Conservation (phyloP, 345 rosid species). For the Citrus hindsii region DNA sequence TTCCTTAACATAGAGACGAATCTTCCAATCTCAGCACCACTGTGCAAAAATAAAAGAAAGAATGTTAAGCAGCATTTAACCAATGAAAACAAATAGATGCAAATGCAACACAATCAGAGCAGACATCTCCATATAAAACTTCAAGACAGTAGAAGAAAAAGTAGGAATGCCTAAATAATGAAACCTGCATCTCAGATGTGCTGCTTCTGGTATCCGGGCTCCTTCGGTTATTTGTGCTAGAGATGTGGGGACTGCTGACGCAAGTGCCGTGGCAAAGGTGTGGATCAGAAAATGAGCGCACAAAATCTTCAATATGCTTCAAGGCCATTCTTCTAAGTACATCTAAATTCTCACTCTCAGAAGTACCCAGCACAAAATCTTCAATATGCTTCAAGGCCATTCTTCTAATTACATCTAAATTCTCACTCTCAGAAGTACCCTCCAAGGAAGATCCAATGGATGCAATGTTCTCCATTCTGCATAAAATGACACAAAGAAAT, state of each 20-base stretch:
- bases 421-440: conserved; percentile 17
- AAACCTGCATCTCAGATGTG: conserved; percentile 43
- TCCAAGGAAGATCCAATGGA: conserved; percentile 12
- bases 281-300: conserved; percentile 27
- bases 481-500: not conserved
- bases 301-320: conserved; percentile 32
- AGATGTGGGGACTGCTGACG: conserved; percentile 24
- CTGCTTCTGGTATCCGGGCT: conserved; percentile 33
- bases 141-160: not conserved
- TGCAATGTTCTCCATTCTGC: conserved; percentile 36
- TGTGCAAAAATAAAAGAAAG: not conserved
- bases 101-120: not conserved
- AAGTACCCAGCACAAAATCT: not conserved
- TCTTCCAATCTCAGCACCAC: conserved; percentile 39
- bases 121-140: not conserved
- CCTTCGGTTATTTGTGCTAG: conserved; percentile 28
- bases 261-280: conserved; percentile 15
- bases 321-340: conserved; percentile 27
- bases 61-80: not conserved
- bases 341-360: conserved; percentile 17
- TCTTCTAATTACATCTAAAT: conserved; percentile 19
- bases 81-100: not conserved
- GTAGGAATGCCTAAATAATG: not conserved
- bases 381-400: conserved; percentile 30
- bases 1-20: conserved; percentile 42